Percentiles rank a stretch among this genome's conserved stretches.
Evolutionary conservation across 2,329 filamentous ascomycete genomes (phyloP).

Genomic region (Cephalotrichum gorgonifer): DNA sequence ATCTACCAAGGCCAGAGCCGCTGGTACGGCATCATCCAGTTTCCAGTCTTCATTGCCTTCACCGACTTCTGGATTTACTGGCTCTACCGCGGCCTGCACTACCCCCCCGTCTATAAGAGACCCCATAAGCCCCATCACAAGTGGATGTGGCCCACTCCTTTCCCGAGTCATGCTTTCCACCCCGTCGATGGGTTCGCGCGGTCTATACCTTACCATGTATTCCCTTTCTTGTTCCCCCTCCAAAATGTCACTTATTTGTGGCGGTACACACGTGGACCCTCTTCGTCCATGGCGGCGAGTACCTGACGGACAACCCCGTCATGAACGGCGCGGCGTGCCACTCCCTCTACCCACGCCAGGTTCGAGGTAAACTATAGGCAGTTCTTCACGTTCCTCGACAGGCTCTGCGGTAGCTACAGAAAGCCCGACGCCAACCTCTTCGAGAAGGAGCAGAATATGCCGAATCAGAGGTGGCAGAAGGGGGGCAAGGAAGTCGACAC

Average conservation of each 20-base stretch:
- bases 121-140: slow-evolving; percentile 98
- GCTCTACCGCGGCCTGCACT: slow-evolving; percentile 80
- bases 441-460: slow-evolving; percentile 77
- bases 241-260: slow-evolving; percentile 85
- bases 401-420: slow-evolving; percentile 76
- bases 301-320: slow-evolving; percentile 79
- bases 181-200: slow-evolving; percentile 85
- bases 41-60: slow-evolving; percentile 84
- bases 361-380: slow-evolving; percentile 72
- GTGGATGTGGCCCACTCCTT: slow-evolving; percentile 98
- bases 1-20: slow-evolving; percentile 61
- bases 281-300: slow-evolving; percentile 92
- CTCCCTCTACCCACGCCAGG: slow-evolving; percentile 55
- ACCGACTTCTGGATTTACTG: slow-evolving; percentile 88
- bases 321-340: slow-evolving; percentile 95
- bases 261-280: slow-evolving; percentile 98
- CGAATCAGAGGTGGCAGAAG: slow-evolving; percentile 64
- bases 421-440: slow-evolving; percentile 81
- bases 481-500: slow-evolving; percentile 68
- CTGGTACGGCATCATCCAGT: slow-evolving; percentile 74
- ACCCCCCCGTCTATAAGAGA: slow-evolving; percentile 66
- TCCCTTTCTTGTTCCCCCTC: slow-evolving; percentile 84
- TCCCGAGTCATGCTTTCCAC: slow-evolving; percentile 88
- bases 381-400: slow-evolving; percentile 87
- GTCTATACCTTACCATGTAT: slow-evolving; percentile 84